Percentiles rank a stretch among this genome's conserved stretches.
Conservation (phyloP, 148 eudicot species). For the Rhododendron simsii region DNA sequence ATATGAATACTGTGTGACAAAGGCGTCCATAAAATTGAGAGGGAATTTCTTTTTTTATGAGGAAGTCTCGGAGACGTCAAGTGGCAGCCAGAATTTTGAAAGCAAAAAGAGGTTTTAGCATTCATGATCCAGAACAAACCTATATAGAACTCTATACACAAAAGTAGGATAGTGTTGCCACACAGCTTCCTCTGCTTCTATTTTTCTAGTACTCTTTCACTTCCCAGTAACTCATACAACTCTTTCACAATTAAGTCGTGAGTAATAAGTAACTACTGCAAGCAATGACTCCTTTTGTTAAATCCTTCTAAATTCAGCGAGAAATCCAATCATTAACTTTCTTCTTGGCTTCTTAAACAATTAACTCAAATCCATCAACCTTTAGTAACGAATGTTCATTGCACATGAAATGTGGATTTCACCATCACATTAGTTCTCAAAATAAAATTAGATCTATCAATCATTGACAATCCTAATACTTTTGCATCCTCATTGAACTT, state of each 20-base stretch:
- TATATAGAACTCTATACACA: background rate
- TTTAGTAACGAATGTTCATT: background rate
- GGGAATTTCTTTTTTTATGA: background rate
- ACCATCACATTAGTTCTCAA: background rate
- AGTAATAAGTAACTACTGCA: background rate
- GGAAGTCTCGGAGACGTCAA: background rate
- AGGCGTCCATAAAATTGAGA: background rate
- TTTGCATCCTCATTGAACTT: background rate
- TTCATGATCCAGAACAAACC: background rate
- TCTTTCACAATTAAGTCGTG: background rate
- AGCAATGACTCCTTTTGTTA: background rate
- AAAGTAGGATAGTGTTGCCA: background rate
- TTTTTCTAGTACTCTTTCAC: background rate
- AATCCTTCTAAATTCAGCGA: background rate
- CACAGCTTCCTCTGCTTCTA: background rate
- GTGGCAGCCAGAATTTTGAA: background rate
- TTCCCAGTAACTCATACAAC: background rate
- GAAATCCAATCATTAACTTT: background rate
- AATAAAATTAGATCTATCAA: background rate
- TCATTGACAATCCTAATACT: background rate
- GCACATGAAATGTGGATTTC: background rate
- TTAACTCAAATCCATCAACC: background rate
- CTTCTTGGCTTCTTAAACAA: constrained; percentile 1
- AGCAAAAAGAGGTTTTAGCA: background rate
- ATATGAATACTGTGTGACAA: background rate